These are phyloP conservation scores for Solanum habrochaites DNA, from an alignment of 257 asterid genomes.

Conservation along the genomic window DNA sequence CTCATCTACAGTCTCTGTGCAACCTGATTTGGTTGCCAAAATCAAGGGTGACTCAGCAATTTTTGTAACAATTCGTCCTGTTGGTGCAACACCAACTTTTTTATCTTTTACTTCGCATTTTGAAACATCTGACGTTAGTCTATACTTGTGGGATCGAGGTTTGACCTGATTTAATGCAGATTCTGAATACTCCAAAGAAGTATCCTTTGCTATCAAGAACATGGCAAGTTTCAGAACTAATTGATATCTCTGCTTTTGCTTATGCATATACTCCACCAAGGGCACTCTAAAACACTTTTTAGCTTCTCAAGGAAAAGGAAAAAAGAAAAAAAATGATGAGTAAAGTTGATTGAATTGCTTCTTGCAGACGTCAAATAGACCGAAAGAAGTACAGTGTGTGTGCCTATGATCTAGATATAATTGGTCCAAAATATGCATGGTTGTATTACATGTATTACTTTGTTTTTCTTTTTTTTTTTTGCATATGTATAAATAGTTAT, in stretches of 20 bases:
- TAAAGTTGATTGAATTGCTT: not conserved
- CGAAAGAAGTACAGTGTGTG: not conserved
- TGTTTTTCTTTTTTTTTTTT: not conserved
- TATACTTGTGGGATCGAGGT: not conserved
- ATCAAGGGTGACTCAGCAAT: not conserved
- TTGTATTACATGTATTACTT: not conserved
- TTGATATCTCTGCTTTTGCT: not conserved
- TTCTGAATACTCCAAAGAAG: not conserved
- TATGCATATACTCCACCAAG: not conserved
- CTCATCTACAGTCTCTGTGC: not conserved
- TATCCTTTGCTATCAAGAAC: slow-evolving; percentile 2
- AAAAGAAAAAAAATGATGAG: not conserved
- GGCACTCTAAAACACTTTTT: not conserved
- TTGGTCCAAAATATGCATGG: not conserved
- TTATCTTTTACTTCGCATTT: not conserved
- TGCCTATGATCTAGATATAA: not conserved
- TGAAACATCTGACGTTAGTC: not conserved
- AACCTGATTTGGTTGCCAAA: slow-evolving; percentile 4
- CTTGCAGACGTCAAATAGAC: not conserved
- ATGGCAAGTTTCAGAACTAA: not conserved
- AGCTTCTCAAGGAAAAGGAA: not conserved
- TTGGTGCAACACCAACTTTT: not conserved
- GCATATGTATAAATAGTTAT: not conserved
- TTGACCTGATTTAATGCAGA: not conserved
- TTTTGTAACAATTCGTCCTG: not conserved